These are phyloP conservation scores for Asterochloris sp. DNA, from an alignment of 139 green algal species.

Conservation along the genomic window DNA sequence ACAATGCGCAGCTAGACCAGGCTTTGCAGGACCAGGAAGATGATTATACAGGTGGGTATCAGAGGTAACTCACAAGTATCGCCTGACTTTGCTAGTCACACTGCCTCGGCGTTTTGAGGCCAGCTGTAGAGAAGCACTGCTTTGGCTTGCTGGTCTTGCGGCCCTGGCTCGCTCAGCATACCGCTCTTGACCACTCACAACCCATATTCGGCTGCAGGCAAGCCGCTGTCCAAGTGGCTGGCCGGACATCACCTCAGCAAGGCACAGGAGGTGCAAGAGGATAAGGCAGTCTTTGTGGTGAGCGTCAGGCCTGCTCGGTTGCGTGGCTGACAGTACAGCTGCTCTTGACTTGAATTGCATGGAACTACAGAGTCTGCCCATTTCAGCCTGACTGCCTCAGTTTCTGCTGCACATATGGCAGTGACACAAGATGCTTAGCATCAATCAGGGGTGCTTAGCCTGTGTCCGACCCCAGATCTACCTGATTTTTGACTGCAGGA, in stretches of 20 bases:
- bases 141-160: neutral
- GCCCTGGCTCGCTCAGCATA: neutral
- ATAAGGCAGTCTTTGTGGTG: conserved; percentile 77
- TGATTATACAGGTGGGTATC: conserved; percentile 61
- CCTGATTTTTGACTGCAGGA: conserved; percentile 37
- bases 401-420: neutral
- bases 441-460: neutral
- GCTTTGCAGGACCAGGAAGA: conserved; percentile 59
- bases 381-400: too few relatives aligned
- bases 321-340: neutral
- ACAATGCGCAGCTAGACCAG: conserved; percentile 59
- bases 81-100: neutral
- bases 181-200: neutral
- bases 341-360: neutral
- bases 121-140: neutral
- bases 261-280: conserved; percentile 58
- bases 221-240: conserved; percentile 78
- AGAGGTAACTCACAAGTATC: neutral
- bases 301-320: neutral
- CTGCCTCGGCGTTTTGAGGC: neutral
- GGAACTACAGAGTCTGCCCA: too few relatives aligned
- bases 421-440: neutral
- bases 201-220: conserved; percentile 31
- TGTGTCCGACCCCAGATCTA: neutral
- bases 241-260: conserved; percentile 60